Percentiles rank a stretch among this genome's conserved stretches.
phyloP scores from a whole-genome alignment of 768 basidiomycete species.

The Butyriboletus loyo region DNA sequence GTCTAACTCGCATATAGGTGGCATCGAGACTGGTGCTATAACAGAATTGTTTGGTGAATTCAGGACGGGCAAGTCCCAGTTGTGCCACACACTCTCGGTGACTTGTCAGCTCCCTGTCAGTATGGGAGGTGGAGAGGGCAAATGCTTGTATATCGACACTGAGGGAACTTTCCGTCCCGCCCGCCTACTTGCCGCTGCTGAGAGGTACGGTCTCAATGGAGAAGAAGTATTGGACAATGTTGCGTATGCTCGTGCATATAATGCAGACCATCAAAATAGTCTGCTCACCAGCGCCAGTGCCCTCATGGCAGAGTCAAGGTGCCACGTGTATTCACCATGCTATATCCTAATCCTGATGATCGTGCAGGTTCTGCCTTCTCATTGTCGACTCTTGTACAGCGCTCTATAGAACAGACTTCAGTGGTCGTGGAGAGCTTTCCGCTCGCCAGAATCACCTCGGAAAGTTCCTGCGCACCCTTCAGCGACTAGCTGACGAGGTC shows the following conservation, averaged over 20 bases:
- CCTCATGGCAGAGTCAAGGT: slow-evolving; percentile 99
- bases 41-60: slow-evolving; percentile 99
- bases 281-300: slow-evolving; percentile 90
- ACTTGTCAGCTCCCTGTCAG: slow-evolving; percentile 95
- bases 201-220: slow-evolving; percentile 93
- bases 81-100: slow-evolving; percentile 97
- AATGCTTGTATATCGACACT: slow-evolving; percentile 98
- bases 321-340: slow-evolving; percentile 22
- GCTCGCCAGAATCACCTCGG: slow-evolving; percentile 95
- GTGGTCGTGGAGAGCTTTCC: slow-evolving; percentile 91
- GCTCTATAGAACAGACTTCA: slow-evolving; percentile 93
- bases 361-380: slow-evolving; percentile 83
- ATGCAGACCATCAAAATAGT: slow-evolving; percentile 94
- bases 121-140: slow-evolving; percentile 99
- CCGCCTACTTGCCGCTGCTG: slow-evolving; percentile 90
- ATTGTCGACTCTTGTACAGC: slow-evolving; percentile 97
- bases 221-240: slow-evolving; percentile 99
- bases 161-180: slow-evolving; percentile 99
- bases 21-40: slow-evolving; percentile 97
- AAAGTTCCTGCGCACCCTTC: slow-evolving; percentile 89
- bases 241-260: slow-evolving; percentile 97
- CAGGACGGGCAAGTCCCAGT: slow-evolving; percentile 95
- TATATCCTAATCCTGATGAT: slow-evolving; percentile 6
- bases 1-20: slow-evolving; percentile 49
- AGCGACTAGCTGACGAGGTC: slow-evolving; percentile 95